Evolutionary conservation across 1,284 basidiomycete genomes (phyloP).

Genomic region (Ceratobasidium sp.): DNA sequence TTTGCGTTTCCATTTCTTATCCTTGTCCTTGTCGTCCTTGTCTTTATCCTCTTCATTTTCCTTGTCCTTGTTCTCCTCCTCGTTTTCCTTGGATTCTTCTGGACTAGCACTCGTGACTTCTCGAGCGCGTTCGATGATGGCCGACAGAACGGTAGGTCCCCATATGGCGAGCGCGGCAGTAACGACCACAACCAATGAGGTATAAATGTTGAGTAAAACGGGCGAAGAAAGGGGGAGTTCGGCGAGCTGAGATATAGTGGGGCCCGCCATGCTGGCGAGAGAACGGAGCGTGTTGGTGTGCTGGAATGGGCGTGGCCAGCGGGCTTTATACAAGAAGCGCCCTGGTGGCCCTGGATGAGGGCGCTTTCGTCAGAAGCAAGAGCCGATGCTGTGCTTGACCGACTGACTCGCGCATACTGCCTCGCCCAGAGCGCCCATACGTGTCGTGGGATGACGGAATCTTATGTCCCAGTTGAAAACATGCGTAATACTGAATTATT

Average conservation of each 20-base stretch:
- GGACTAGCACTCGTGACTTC: not conserved
- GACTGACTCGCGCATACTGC: not conserved
- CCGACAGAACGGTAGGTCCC: conserved; percentile 9
- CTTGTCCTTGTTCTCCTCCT: conserved; percentile 23
- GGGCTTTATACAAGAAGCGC: conserved; percentile 24
- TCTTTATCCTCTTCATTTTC: conserved; percentile 5
- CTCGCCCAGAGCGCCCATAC: conserved; percentile 2
- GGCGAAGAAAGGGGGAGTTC: conserved; percentile 25
- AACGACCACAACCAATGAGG: conserved; percentile 14
- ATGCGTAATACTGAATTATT: not conserved
- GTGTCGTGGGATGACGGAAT: not conserved
- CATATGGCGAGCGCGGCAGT: conserved; percentile 29
- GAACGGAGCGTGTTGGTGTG: not conserved
- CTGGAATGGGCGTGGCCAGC: conserved; percentile 2
- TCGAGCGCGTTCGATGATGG: conserved; percentile 21
- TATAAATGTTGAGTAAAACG: conserved; percentile 22
- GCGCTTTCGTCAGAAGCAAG: not conserved
- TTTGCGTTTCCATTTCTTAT: conserved; percentile 37
- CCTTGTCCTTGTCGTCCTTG: not conserved
- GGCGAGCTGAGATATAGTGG: not conserved
- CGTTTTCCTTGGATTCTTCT: conserved; percentile 1
- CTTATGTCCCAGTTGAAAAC: not conserved
- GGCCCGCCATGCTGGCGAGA: not conserved
- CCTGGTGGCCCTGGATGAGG: not conserved
- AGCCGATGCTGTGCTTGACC: not conserved